Evolutionary conservation across 192 early-diverging fungal genomes (phyloP).

Genomic region (Mortierella alpina): DNA sequence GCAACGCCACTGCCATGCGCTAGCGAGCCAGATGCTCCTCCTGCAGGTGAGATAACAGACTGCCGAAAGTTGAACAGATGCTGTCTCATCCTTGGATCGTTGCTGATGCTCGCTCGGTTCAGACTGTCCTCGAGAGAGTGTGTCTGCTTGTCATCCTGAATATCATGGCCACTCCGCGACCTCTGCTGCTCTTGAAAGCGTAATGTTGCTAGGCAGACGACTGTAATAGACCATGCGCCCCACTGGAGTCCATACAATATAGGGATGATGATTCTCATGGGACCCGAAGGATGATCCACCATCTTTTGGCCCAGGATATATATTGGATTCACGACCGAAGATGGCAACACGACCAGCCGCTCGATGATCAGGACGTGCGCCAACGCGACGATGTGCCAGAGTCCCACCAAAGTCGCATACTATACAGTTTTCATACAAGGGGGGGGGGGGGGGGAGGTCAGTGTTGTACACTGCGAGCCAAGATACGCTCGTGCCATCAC

Average conservation of each 20-base stretch:
- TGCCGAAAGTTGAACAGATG: constrained; percentile 37
- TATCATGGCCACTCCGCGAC: too few species aligned
- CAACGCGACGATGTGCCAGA: constrained; percentile 40
- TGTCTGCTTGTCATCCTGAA: constrained; percentile 25
- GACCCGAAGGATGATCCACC: not conserved
- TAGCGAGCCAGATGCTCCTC: not conserved
- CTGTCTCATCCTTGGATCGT: constrained; percentile 15
- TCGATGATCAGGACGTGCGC: constrained; percentile 34
- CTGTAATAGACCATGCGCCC: constrained; percentile 12
- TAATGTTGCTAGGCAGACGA: constrained; percentile 14
- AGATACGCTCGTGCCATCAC: not conserved
- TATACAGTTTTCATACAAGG: not conserved
- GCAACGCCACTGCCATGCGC: not conserved
- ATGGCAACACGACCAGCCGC: constrained; percentile 14
- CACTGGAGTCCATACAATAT: constrained; percentile 17
- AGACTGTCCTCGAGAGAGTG: constrained; percentile 15
- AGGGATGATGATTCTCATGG: constrained; percentile 15
- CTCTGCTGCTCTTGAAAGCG: not conserved
- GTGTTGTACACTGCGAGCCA: not conserved
- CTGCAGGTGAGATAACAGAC: constrained; percentile 31
- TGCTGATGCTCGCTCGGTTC: constrained; percentile 2
- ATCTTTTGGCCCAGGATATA: constrained; percentile 26
- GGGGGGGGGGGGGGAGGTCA: not conserved
- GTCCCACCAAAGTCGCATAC: constrained; percentile 33
- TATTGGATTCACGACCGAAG: not conserved